Evolutionary conservation across 257 asterid genomes (phyloP), one percentile per base, ranked within the genome.

Genomic region (Solanum chiquidenum): DNA sequence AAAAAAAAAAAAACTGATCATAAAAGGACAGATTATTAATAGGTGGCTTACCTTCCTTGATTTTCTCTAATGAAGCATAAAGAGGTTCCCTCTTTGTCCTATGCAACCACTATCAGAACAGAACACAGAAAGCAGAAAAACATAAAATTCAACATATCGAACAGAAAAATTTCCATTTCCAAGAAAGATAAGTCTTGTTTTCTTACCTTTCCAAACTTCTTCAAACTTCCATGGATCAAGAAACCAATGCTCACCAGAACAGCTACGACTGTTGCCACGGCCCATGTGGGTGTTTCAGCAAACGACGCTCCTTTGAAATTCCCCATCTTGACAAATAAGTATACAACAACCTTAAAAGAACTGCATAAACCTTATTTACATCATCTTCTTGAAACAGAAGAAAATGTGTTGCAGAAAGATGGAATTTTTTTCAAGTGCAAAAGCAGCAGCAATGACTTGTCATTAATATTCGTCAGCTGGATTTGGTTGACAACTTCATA

Each of bases 41-140:
- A 37, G 79, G 68, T 40, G 13, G 46, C 87, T 88, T 90, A 95
- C 99, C 99, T 90, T 97, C 98, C 91, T 93, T 95, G 90, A 97
- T 95, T 92, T 95, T 97, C 88, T 95, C 94, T 89, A 97, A 87
- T 23, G 98, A 97, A 35, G 97, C 93, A 88, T 93, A 90, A 86
- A 97, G 97, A 83, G 95, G 97, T 88, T 95, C 93, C 94, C 98
- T 92, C 87, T 92, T 95, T 75, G 97, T 95, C 92, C 88, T 90
- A 83, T 93, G 95, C 93, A 97, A 86, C 98, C 98, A 97, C 99
- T 97, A 84, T 62, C 91, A 77, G 21, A 33, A 88, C 42, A 90
- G 86, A 87, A 34, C 23, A 75, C 88, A 76, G 1, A 44, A 86
- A 55, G 33, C 33, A 79, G 34, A n/a, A n/a, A n/a, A n/a, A 33